Conservation (phyloP, 306 rosid species). For the Pueraria montana region DNA sequence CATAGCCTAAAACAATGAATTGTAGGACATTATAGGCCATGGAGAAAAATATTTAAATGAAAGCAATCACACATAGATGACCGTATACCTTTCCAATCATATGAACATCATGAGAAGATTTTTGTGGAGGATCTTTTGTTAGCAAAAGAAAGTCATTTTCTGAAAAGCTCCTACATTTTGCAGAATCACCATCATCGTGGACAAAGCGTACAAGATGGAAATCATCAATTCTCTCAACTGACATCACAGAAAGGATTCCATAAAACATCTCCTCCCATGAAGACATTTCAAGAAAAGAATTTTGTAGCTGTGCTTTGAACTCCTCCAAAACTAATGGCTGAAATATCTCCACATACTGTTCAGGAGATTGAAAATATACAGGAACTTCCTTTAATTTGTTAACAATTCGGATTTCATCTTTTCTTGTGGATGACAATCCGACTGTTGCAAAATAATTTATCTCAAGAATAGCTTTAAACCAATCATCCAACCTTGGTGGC, state of each 20-base stretch:
- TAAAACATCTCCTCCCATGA: conserved; percentile 85
- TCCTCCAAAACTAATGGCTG: conserved; percentile 95
- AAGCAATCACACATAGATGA: conserved; percentile 33
- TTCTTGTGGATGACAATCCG: conserved; percentile 71
- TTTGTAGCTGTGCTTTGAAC: conserved; percentile 91
- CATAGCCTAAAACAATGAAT: conserved; percentile 29
- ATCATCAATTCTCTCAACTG: conserved; percentile 92
- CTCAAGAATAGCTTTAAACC: conserved; percentile 92
- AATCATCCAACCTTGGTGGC: conserved; percentile 87
- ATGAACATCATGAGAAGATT: conserved; percentile 81
- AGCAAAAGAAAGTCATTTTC: conserved; percentile 93
- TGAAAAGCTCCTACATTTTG: conserved; percentile 70
- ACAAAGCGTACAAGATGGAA: conserved; percentile 91
- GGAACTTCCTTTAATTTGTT: conserved; percentile 87
- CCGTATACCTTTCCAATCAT: conserved; percentile 90
- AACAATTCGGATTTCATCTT: conserved; percentile 61
- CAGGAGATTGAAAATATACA: conserved; percentile 82
- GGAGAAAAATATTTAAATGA: conserved; percentile 39
- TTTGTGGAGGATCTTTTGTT: conserved; percentile 84
- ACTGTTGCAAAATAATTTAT: conserved; percentile 79
- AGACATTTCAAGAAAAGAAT: conserved; percentile 76
- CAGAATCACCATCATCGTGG: conserved; percentile 73
- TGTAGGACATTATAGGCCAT: conserved; percentile 18
- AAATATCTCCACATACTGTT: conserved; percentile 84
- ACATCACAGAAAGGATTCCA: conserved; percentile 85